Percentiles rank a stretch among this genome's conserved stretches.
phyloP scores from a whole-genome alignment of 2,329 filamentous ascomycete genomes.

The Epichloe aotearoae region DNA sequence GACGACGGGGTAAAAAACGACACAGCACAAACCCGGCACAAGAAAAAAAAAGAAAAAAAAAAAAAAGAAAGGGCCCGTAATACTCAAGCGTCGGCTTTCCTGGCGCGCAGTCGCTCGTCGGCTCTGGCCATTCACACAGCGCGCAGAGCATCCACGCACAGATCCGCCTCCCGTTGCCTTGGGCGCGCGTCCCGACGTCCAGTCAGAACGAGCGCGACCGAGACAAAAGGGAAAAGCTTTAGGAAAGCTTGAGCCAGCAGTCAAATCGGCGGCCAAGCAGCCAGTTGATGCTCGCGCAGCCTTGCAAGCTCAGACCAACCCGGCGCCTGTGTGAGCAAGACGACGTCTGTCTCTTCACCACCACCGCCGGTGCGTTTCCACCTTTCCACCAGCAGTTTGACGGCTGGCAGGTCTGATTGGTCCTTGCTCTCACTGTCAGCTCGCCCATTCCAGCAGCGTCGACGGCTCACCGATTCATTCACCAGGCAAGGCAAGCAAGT shows the following conservation, averaged over 20 bases:
- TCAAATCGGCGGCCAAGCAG: not conserved
- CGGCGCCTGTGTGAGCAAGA: not conserved
- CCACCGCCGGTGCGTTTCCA: not conserved
- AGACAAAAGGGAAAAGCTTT: not conserved
- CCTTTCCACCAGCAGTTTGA: not conserved
- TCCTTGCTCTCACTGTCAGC: not conserved
- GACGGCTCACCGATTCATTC: not conserved
- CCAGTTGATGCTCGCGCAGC: slow-evolving; percentile 1
- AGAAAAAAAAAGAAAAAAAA: slow-evolving; percentile 7
- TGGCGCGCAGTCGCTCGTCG: slow-evolving; percentile 10
- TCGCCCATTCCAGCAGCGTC: not conserved
- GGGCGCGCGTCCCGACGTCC: slow-evolving; percentile 7
- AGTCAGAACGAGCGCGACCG: slow-evolving; percentile 1
- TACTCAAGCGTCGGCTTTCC: slow-evolving; percentile 2
- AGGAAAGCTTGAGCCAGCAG: slow-evolving; percentile 5
- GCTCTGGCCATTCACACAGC: slow-evolving; percentile 12
- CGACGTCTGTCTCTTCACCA: not conserved
- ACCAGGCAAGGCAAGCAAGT: not conserved
- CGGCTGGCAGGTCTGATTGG: not conserved
- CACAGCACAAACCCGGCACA: slow-evolving; percentile 6
- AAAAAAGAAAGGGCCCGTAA: slow-evolving; percentile 2
- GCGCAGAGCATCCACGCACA: slow-evolving; percentile 8
- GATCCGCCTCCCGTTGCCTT: slow-evolving; percentile 7
- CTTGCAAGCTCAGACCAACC: not conserved
- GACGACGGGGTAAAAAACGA: slow-evolving; percentile 7